Conservation (phyloP, 495 filamentous ascomycete species). For the Penicillium subrubescens region DNA sequence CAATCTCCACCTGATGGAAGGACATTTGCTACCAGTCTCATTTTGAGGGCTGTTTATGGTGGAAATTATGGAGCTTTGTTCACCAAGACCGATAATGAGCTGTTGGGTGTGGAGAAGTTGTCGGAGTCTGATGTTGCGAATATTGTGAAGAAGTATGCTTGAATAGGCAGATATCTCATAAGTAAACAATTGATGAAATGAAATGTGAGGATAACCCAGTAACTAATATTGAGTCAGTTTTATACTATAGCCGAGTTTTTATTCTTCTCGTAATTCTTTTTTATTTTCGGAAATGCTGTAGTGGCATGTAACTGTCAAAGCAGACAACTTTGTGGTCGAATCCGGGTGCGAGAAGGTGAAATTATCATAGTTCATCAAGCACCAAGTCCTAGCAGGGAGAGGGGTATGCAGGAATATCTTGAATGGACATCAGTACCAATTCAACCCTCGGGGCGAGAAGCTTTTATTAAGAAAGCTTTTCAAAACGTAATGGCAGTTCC, state of each 20-base stretch:
- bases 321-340: neutral
- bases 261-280: neutral
- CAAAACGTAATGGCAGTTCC: neutral
- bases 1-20: conserved; percentile 9
- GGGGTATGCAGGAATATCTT: neutral
- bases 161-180: neutral
- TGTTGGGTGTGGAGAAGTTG: conserved; percentile 12
- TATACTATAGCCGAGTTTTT: neutral
- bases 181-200: neutral
- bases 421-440: neutral
- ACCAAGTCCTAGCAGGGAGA: neutral
- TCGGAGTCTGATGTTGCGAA: conserved; percentile 13
- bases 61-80: conserved; percentile 7
- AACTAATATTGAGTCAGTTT: neutral
- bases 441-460: neutral
- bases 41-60: conserved; percentile 12
- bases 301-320: neutral
- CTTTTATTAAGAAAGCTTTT: neutral
- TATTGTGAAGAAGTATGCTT: conserved; percentile 15
- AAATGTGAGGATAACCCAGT: neutral
- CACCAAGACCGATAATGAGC: conserved; percentile 18
- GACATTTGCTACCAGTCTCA: conserved; percentile 12
- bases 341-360: neutral
- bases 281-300: neutral
- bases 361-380: neutral